Base-by-base conservation (phyloP, 768 basidiomycete species). In the Boletus insuetus region DNA sequence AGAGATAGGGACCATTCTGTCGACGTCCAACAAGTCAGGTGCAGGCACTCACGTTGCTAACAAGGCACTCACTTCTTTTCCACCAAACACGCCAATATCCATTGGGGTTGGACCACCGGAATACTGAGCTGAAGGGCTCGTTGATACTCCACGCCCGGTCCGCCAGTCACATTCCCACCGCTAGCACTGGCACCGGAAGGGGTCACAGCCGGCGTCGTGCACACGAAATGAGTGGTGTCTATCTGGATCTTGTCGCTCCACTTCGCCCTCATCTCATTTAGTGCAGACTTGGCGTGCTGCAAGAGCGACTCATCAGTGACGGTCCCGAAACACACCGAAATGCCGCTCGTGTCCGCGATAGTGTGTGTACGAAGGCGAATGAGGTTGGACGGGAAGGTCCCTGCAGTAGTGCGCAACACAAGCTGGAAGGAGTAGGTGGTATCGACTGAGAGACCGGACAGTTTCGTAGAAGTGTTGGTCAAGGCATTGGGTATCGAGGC, bases 201-300 rank as follows among this genome's bases (percentile, higher is more conserved):
- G 0, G 84, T 86, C 11, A 84, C 80, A 1, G 86, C 87, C 3
- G 94, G 93, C 0, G 90, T 93, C 17, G 94, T 96, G 68, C 94
- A 96, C 40, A 98, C 94, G 61, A 97, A 99, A 71, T 99, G 96
- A 0, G 95, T 98, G 11, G 96, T 98, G 67, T 99, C 96, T 54
- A 98, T 95, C 74, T 95, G 91, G 39, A 99, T 94, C 65, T 85
- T 89, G 60, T 95, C 89, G 64, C 86, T 91, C 87, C 89, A 94
- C 60, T 88, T 88, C 0, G 92, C 96, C 40, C 80, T 82, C 89
- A 98, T 97, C 63, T 90, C 86, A 44, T 79, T 69, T 50, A 99
- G 72, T 9, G 93, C 91, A 52, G 83, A 69, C 70, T 91, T 92
- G 32, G 89, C 86, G 58, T 94, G 86, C 65, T 91, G 87, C 53